Conservation (phyloP, 768 basidiomycete species). For the Mycena epipterygia region DNA sequence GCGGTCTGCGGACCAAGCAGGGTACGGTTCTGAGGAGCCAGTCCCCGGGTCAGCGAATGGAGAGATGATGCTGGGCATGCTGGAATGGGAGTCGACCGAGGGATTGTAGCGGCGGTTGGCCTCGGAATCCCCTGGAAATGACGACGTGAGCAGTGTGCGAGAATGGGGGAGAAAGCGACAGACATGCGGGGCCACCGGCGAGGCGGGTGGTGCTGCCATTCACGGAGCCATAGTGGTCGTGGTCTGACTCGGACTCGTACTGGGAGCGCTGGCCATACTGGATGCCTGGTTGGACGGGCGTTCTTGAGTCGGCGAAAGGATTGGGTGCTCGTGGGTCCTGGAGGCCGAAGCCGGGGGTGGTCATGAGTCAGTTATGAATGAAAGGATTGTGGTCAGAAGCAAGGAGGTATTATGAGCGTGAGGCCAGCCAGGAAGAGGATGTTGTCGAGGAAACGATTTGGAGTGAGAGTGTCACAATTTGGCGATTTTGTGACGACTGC, state of each 20-base stretch:
- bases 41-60: conserved; percentile 71
- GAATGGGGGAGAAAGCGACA: conserved; percentile 13
- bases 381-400: conserved; percentile 45
- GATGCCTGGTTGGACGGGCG: conserved; percentile 30
- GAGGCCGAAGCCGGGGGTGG: conserved; percentile 57
- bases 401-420: conserved; percentile 22
- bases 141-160: conserved; percentile 34
- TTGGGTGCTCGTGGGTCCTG: conserved; percentile 42
- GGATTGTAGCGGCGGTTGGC: conserved; percentile 62
- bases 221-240: conserved; percentile 65
- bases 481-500: no score
- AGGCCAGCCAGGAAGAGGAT: conserved; percentile 37
- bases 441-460: conserved; percentile 37
- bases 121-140: conserved; percentile 47
- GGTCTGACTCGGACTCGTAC: conserved; percentile 62
- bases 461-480: background rate
- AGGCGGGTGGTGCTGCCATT: conserved; percentile 71
- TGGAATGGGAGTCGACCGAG: conserved; percentile 73
- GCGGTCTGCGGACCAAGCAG: conserved; percentile 94
- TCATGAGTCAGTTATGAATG: conserved; percentile 45
- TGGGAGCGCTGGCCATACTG: conserved; percentile 48
- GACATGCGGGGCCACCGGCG: conserved; percentile 55
- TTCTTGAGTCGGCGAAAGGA: conserved; percentile 42
- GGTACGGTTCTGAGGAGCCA: conserved; percentile 79
- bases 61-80: conserved; percentile 68